A percentile compares a stretch with the other conserved stretches of the same genome.
Conservation (phyloP, 805 yeast species). For the Yamadazyma ubonensis region DNA sequence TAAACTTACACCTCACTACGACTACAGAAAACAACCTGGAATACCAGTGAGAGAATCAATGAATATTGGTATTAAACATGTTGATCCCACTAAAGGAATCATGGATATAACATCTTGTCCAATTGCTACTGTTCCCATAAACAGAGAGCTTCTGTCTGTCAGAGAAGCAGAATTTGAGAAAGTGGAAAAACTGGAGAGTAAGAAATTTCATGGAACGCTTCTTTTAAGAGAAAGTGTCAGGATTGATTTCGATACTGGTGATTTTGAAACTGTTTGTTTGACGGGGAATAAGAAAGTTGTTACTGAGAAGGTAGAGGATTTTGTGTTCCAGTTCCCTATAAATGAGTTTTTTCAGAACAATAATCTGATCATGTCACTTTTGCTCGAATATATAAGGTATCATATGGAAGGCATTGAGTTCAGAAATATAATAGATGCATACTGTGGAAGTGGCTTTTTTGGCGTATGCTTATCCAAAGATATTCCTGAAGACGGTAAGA, state of each 20-base stretch:
- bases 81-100: constrained; percentile 19
- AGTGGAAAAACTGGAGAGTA: constrained; percentile 6
- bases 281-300: constrained; percentile 26
- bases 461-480: constrained; percentile 35
- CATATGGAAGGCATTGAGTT: constrained; percentile 17
- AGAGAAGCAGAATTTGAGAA: constrained; percentile 14
- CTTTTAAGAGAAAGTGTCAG: constrained; percentile 35
- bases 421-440: constrained; percentile 39
- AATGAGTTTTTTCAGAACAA: constrained; percentile 44
- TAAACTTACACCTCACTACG: constrained; percentile 42
- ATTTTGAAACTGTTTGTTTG: constrained; percentile 23
- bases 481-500: constrained; percentile 28
- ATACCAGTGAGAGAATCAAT: constrained; percentile 6
- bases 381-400: constrained; percentile 30
- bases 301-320: constrained; percentile 36
- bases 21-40: constrained; percentile 13
- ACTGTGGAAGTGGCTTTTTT: constrained; percentile 48
- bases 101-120: constrained; percentile 39
- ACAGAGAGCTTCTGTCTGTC: constrained; percentile 21
- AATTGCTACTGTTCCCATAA: constrained; percentile 34
- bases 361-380: constrained; percentile 32
- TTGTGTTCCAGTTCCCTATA: constrained; percentile 37
- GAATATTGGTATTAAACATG: constrained; percentile 34
- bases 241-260: constrained; percentile 31
- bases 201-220: constrained; percentile 14